Evolutionary conservation across 371 early-diverging fungal species (phyloP), one percentile per base, ranked within the genome.

Genomic region (Mucor sp.): DNA sequence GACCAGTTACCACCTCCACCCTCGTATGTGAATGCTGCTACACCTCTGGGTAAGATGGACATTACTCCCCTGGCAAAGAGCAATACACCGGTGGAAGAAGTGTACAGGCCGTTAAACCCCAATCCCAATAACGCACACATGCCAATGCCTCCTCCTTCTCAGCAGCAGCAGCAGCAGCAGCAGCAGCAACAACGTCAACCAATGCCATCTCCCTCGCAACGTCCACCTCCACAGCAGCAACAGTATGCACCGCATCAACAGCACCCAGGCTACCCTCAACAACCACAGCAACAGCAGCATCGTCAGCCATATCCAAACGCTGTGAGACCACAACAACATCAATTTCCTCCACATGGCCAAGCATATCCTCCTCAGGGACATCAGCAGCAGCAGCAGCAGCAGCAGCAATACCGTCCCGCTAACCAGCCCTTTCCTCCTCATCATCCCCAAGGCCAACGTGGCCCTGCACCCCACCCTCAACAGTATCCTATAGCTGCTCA

Each of bases 61-160:
- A 27, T 15, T 41, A 60, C 44, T 9, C 47, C 28, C 9, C 41
- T 21, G 32, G 9, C 58, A 19, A 15, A 17, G 21, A 62, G 19
- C 8, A 62, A 48, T 8, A 32, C 48, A 7, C 35, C 23, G 17
- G 60, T 27, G 15, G 62, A 67, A 39, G 62, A 67, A 15, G 60
- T 39, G 11, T 60, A 28, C 17, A 35, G 37, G 17, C 61, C 67
- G 9, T 39, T 67, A 33, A 50, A 60, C 19, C 56, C 43, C 19
- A n/a, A 4, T 6, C 33, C 58, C 44, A 25, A 28, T 17, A 50
- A 39, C 15, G 41, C 35, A 25, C 32, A 50, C 39, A 39, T 39
- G 15, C 37, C 15, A 27, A 12, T 37, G 14, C 63, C 63, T 55
- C 48, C 48, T 2, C 6, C 30, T 30, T n/a, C 33, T 21, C 55